These are phyloP conservation scores for Ophiostoma sp. DNA, from an alignment of 2,329 filamentous ascomycete species.

Conservation along the genomic window DNA sequence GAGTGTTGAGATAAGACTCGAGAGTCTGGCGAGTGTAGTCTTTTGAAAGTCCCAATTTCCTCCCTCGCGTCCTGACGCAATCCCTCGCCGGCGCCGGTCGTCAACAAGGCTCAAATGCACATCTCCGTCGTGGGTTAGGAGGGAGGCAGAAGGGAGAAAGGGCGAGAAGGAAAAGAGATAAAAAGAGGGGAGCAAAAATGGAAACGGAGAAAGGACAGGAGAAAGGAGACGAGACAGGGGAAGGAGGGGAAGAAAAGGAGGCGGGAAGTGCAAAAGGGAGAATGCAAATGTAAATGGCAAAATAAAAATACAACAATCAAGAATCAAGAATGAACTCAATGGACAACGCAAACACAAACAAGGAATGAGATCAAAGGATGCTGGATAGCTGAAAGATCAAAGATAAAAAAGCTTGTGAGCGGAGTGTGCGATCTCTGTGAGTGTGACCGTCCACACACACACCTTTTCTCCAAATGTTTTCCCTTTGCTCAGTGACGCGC, in stretches of 20 bases:
- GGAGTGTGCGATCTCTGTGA: neutral
- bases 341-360: neutral
- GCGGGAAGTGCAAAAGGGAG: neutral
- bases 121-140: conserved; percentile 16
- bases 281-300: neutral
- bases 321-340: neutral
- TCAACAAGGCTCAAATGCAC: conserved; percentile 19
- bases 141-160: neutral
- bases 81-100: conserved; percentile 25
- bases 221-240: neutral
- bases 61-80: conserved; percentile 28
- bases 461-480: neutral
- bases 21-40: neutral
- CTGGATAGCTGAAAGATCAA: neutral
- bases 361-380: neutral
- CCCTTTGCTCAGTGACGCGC: conserved; percentile 23
- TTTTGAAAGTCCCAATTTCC: conserved; percentile 20
- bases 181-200: neutral
- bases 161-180: neutral
- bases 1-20: neutral
- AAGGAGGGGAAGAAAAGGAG: neutral
- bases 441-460: neutral
- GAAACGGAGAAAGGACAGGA: neutral
- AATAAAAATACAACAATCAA: neutral
- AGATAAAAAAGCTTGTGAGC: too few relatives aligned